Base-by-base conservation (phyloP, 306 rosid species). In the Rosa multiflora region DNA sequence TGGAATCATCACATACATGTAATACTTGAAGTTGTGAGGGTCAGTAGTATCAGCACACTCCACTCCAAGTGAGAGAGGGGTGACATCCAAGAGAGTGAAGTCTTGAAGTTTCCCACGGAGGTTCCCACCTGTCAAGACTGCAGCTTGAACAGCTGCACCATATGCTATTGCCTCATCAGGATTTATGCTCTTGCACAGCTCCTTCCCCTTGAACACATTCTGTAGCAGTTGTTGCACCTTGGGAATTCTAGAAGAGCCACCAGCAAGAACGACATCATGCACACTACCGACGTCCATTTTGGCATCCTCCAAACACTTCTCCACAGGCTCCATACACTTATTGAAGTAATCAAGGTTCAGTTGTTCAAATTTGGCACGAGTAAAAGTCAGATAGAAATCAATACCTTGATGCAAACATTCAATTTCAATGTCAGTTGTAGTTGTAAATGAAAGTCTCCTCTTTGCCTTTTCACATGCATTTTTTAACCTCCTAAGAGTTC, bases 41-140 rank as follows among this genome's bases (percentile, higher is more conserved):
- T 59, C 66, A 10, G 5, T 59, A 0, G 0, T 23, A 59, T 23
- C 66, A n/a, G 35, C 0, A 37, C 5, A 0, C 9, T 14, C 4
- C 18, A 10, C 5, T 0, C 70, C 70, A 17, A 61, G 44, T 2
- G 70, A 75, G 4, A 75, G 44, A 1, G 70, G 70, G 0, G 78
- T 75, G 44, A 75, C 46, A 63, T 70, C 56, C 44, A 77, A 61
- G 56, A 73, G 42, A 67, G 32, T 43, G 37, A 75, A 63, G 51
- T n/a, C 5, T 39, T 73, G 20, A 73, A 73, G 77, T 17, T 73
- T 56, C 39, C 37, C 76, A 53, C 0, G 5, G 1, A 23, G 17
- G 4, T 52, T 21, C 11, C 10, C 18, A 21, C 39, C 67, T 1
- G 8, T 61, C 4, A 61, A 61, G 12, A 61, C 39, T 26, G 67